These are phyloP conservation scores for Besnoitia besnoiti DNA, from an alignment of 169 alveolate genomes.

Conservation along the genomic window DNA sequence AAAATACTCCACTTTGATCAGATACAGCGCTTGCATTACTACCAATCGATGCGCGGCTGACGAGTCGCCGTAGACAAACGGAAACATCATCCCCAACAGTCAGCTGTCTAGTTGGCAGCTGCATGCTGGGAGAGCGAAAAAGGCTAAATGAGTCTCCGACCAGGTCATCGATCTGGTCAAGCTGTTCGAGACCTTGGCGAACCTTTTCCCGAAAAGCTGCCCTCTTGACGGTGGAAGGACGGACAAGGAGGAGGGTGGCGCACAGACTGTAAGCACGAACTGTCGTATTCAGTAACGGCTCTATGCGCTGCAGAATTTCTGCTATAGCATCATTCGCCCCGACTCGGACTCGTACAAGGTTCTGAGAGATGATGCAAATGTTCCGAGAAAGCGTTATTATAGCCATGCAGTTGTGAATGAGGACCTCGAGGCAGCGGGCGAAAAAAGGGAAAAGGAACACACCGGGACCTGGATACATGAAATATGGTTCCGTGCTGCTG, in stretches of 20 bases:
- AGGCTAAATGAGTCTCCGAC: constrained; percentile 2
- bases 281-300: constrained; percentile 17
- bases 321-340: constrained; percentile 23
- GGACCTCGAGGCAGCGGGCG: constrained; percentile 39
- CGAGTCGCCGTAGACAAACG: constrained; percentile 25
- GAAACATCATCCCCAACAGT: constrained; percentile 28
- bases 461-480: constrained; percentile 38
- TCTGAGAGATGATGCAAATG: not conserved
- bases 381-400: constrained; percentile 11
- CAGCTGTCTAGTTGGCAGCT: not conserved
- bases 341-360: constrained; percentile 14
- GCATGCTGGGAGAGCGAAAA: constrained; percentile 42
- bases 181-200: not conserved
- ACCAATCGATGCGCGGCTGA: constrained; percentile 29
- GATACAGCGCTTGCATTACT: constrained; percentile 27
- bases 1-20: not conserved
- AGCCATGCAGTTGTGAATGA: constrained; percentile 37
- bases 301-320: not conserved
- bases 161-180: not conserved
- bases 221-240: not conserved
- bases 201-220: not conserved
- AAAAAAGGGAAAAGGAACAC: constrained; percentile 33
- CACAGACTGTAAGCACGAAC: not conserved
- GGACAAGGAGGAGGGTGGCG: not conserved
- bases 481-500: constrained; percentile 41